Evolutionary conservation across 1,284 basidiomycete genomes (phyloP).

Genomic region (Moniliophthora roreri): DNA sequence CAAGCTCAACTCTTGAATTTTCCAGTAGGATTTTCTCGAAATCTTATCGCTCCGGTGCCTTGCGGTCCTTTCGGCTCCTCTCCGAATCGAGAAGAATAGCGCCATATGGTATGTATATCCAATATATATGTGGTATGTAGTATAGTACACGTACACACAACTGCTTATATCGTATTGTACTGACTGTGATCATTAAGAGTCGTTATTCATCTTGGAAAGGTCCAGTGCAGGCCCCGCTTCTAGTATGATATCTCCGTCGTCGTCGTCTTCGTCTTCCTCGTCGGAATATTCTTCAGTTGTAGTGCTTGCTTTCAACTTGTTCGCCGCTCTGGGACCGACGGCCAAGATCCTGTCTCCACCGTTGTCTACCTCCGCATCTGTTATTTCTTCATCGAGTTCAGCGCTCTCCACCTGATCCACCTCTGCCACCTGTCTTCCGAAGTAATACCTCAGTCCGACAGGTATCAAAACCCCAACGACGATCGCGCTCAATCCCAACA

Average conservation of each 20-base stretch:
- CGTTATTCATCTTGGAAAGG: conserved; percentile 20
- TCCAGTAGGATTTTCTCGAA: not conserved
- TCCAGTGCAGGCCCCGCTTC: conserved; percentile 58
- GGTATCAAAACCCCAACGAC: conserved; percentile 91
- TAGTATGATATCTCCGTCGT: conserved; percentile 63
- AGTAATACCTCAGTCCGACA: conserved; percentile 81
- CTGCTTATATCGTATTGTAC: not conserved
- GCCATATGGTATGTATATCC: not conserved
- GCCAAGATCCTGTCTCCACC: conserved; percentile 50
- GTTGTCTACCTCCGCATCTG: conserved; percentile 28
- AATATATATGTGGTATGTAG: not conserved
- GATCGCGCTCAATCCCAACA: conserved; percentile 79
- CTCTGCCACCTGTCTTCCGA: conserved; percentile 52
- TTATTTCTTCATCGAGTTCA: conserved; percentile 14
- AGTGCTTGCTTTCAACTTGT: conserved; percentile 38
- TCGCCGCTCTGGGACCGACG: conserved; percentile 43
- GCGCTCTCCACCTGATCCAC: conserved; percentile 35
- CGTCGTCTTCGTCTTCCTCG: conserved; percentile 44
- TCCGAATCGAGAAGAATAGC: not conserved
- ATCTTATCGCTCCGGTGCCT: not conserved
- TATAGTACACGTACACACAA: not conserved
- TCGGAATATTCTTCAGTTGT: conserved; percentile 36
- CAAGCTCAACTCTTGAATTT: too few relatives aligned
- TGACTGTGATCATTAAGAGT: not conserved
- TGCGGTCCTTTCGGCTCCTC: not conserved